A percentile compares a stretch with the other conserved stretches of the same genome.
Evolutionary conservation across 768 basidiomycete genomes (phyloP).

Genomic region (Podaxis sp.): DNA sequence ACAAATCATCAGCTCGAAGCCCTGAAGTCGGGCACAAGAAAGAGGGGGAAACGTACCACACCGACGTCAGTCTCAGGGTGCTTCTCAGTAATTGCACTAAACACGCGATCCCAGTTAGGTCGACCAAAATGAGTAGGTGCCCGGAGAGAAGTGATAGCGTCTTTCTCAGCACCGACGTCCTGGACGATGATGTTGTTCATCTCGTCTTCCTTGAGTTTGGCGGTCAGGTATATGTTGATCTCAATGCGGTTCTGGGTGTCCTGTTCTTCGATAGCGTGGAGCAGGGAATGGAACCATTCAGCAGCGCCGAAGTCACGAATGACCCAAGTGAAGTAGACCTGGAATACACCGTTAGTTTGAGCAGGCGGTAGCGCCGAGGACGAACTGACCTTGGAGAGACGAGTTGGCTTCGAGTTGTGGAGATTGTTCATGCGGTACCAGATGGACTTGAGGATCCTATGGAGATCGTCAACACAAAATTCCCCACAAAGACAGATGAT

Average conservation of each 20-base stretch:
- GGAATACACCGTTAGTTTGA: background rate
- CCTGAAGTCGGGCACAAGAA: background rate
- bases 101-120: constrained; percentile 83
- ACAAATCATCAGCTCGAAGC: background rate
- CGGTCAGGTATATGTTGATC: constrained; percentile 93
- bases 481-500: background rate
- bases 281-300: constrained; percentile 92
- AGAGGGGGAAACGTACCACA: constrained; percentile 52
- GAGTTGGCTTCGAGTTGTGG: constrained; percentile 69
- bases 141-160: constrained; percentile 84
- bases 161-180: constrained; percentile 91
- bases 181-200: constrained; percentile 92
- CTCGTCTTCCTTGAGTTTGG: constrained; percentile 88
- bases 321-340: constrained; percentile 93
- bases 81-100: constrained; percentile 71
- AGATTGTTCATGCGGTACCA: constrained; percentile 97
- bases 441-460: constrained; percentile 83
- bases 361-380: background rate
- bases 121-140: constrained; percentile 93
- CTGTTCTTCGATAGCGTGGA: constrained; percentile 92
- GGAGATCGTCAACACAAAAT: constrained; percentile 5
- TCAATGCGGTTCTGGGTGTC: constrained; percentile 85
- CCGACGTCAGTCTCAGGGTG: constrained; percentile 90
- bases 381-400: constrained; percentile 70
- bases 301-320: constrained; percentile 90